These are phyloP conservation scores for Achaetomiella virescens DNA, from an alignment of 495 filamentous ascomycete species.

Conservation along the genomic window DNA sequence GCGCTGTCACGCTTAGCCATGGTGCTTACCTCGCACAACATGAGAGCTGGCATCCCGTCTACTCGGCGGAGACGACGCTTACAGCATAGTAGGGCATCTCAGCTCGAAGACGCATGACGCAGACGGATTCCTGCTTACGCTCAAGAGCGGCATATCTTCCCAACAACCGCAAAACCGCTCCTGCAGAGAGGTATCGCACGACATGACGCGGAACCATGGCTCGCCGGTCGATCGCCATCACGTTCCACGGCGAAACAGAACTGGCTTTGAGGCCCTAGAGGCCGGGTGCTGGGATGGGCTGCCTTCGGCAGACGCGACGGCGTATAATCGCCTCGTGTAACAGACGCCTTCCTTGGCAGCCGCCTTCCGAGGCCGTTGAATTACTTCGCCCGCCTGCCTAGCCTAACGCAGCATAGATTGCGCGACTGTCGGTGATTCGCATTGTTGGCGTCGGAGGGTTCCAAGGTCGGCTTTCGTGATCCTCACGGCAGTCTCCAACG, in stretches of 20 bases:
- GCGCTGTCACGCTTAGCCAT: background rate
- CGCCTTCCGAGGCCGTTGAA: background rate
- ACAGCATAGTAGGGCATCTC: too few species aligned
- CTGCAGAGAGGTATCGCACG: background rate
- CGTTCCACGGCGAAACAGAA: background rate
- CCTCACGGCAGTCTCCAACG: too few species aligned
- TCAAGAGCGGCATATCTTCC: background rate
- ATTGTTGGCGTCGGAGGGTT: background rate
- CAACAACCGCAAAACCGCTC: background rate
- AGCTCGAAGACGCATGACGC: too few species aligned
- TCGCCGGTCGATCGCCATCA: conserved; percentile 1
- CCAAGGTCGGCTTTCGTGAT: background rate
- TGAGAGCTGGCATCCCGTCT: background rate
- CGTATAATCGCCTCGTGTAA: conserved; percentile 10
- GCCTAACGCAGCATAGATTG: background rate
- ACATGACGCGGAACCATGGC: background rate
- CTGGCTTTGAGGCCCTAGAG: background rate
- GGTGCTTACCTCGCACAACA: conserved; percentile 5
- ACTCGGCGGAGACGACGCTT: background rate
- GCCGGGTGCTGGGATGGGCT: background rate
- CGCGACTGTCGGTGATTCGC: too few species aligned
- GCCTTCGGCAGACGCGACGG: conserved; percentile 3
- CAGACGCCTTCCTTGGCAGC: background rate
- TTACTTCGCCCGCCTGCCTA: background rate
- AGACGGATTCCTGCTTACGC: background rate